Percentiles rank a stretch among this genome's conserved stretches.
phyloP scores from a whole-genome alignment of 495 filamentous ascomycete species.

The Daldinia childiae region DNA sequence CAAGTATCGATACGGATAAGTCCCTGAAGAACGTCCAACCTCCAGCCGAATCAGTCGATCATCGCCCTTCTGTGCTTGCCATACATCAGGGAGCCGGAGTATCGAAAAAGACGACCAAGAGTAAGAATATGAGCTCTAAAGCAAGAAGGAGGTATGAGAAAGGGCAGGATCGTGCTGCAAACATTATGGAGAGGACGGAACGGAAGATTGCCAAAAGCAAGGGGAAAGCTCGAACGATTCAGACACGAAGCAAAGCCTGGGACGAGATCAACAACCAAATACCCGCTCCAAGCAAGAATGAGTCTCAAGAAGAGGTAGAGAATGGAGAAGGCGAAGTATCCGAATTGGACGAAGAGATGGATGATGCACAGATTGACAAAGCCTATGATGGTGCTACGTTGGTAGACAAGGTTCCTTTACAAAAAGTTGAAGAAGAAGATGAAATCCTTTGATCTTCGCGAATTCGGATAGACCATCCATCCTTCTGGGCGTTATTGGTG shows the following conservation, averaged over 20 bases:
- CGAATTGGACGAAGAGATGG: constrained; percentile 54
- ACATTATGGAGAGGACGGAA: constrained; percentile 72
- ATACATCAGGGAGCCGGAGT: constrained; percentile 70
- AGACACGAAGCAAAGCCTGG: constrained; percentile 64
- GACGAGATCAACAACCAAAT: constrained; percentile 66
- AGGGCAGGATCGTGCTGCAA: constrained; percentile 77
- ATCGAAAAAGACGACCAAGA: constrained; percentile 69
- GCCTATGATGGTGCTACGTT: neutral
- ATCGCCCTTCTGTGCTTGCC: constrained; percentile 68
- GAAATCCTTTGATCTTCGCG: constrained; percentile 36
- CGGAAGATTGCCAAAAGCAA: constrained; percentile 75
- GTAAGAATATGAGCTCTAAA: constrained; percentile 68
- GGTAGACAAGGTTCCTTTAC: constrained; percentile 1
- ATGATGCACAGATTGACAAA: constrained; percentile 33
- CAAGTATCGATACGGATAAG: constrained; percentile 77
- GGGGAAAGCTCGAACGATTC: constrained; percentile 66
- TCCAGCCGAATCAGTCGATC: constrained; percentile 59
- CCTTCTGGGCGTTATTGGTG: constrained; percentile 29
- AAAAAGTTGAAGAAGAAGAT: constrained; percentile 39
- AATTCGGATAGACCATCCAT: neutral
- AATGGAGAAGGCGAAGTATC: constrained; percentile 36
- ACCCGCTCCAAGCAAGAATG: constrained; percentile 22
- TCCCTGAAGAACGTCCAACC: constrained; percentile 71
- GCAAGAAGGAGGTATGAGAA: constrained; percentile 75
- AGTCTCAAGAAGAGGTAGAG: neutral